Evolutionary conservation across 2,329 filamentous ascomycete species (phyloP), one percentile per base, ranked within the genome.

Genomic region (Aspergillus sp.): DNA sequence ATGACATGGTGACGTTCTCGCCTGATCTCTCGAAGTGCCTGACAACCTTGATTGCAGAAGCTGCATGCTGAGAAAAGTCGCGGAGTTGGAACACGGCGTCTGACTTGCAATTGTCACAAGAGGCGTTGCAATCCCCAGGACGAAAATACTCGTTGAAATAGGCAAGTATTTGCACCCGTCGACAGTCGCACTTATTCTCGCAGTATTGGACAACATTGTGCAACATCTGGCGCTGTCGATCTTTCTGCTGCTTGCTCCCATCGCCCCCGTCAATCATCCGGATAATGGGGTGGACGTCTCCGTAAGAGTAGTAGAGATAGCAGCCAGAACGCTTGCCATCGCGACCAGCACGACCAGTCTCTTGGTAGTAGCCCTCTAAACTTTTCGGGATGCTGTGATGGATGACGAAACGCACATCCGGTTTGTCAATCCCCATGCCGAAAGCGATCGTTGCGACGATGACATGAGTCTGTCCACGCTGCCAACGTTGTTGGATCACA

Each of bases 361-460:
- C 95, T 73, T 99, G 95, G 71, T 99, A 99, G 75, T 99, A 99
- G 0, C 95, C 95, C 77, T 99, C 95, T 56, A 99, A 80, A 68
- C 92, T 97, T 76, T 99, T 98, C 1, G 95, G 95, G 6, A 99
- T 82, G 49, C 88, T 90, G 69, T 96, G 89, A 71, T 99, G 96
- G 46, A 99, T 91, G 36, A 99, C 95, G 73, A 96, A 99, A 29
- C 95, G 90, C 52, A 99, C 95, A 73, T 99, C 90, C 0, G 93
- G 86, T 75, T 99, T 99, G 80, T 99, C 95, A 65, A 99, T 99
- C n/a, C 95, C 95, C 95, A 99, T 99, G 6, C 95, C 95, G 72
- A 99, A 99, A 24, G 95, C 95, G 74, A 99, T 98, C 0, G 95
- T 99, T 20, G 95, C 96, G 53, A 99, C 95, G 49, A 99, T 96